Evolutionary conservation across 192 early-diverging fungal species (phyloP), one percentile per base, ranked within the genome.

Genomic region (Martensiomyces pterosporus): DNA sequence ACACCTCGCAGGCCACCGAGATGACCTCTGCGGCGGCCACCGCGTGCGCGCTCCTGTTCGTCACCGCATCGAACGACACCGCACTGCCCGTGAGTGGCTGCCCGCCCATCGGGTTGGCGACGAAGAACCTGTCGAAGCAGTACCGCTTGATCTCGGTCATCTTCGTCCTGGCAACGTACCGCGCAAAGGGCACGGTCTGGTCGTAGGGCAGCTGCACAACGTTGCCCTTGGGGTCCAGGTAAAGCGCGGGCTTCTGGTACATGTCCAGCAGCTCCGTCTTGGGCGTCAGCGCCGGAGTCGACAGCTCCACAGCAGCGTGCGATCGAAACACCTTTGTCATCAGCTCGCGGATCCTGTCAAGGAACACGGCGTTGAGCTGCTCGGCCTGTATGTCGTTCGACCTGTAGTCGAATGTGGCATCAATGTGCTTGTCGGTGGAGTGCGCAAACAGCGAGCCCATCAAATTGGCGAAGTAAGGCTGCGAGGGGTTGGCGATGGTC

Each of bases 31-130:
- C 92, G 25, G 93, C 93, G 0, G 89, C 80, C 32, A 90, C 78
- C 3, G 64, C 82, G 85, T 87, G 44, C 55, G 78, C 34, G 57
- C 67, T 42, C 63, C 53, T 10, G 70, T 81, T 43, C 29, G 82
- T 83, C 4, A 95, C 86, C 36, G 94, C 89, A 53, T 98, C 95
- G 76, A 97, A 97, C 44, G 93, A 89, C 35, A 83, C 91, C 51
- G 93, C 92, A 21, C 80, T 52, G 2, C 88, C 77, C 12, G 77
- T 65, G 27, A 83, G 65, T 0, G 93, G 93, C 62, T 94, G 93
- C 4, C 92, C 93, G 6, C 92, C 92, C 7, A 78, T 83, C 3
- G 76, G 64, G 43, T 90, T 94, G 54, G 85, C 79, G 1, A 85
- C 72, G 60, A 87, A 98, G 6, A 90, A 87, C 25, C 79, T 67